Evolutionary conservation across 73 alveolate species (phyloP).

Genomic region (Paramecium pentaurelia): DNA sequence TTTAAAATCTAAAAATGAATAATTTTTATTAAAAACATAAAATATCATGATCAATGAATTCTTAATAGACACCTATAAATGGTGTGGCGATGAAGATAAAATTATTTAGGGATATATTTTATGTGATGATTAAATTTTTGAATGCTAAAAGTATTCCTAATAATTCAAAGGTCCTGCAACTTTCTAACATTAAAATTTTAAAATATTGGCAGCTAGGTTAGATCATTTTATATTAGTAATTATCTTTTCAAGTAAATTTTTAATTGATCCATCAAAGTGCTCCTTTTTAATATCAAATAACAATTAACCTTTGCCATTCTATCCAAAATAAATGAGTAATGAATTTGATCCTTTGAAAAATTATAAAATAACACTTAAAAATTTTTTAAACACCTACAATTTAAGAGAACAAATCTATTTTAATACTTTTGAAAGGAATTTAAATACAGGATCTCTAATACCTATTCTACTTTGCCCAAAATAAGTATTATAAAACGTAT

Average conservation of each 20-base stretch:
- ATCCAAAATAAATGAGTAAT: background rate
- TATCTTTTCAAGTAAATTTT: background rate
- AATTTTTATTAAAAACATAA: background rate
- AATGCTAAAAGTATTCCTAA: background rate
- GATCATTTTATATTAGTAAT: background rate
- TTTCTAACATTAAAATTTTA: background rate
- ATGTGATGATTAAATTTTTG: background rate
- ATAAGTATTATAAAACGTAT: background rate
- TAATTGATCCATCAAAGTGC: conserved; percentile 14
- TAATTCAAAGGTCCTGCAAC: background rate
- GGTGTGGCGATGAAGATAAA: background rate
- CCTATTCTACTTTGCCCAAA: background rate
- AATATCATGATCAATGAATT: background rate
- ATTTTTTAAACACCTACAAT: background rate
- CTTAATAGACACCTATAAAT: background rate
- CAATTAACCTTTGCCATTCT: background rate
- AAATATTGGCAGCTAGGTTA: background rate
- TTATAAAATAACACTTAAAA: background rate
- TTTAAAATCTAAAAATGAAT: conserved; percentile 1
- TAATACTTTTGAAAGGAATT: background rate
- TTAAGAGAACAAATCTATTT: background rate
- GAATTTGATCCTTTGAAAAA: background rate
- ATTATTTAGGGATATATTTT: background rate
- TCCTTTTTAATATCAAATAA: background rate
- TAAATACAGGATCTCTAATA: background rate